Evolutionary conservation across 2,329 filamentous ascomycete species (phyloP).

Genomic region (Penicillium vulpinum): DNA sequence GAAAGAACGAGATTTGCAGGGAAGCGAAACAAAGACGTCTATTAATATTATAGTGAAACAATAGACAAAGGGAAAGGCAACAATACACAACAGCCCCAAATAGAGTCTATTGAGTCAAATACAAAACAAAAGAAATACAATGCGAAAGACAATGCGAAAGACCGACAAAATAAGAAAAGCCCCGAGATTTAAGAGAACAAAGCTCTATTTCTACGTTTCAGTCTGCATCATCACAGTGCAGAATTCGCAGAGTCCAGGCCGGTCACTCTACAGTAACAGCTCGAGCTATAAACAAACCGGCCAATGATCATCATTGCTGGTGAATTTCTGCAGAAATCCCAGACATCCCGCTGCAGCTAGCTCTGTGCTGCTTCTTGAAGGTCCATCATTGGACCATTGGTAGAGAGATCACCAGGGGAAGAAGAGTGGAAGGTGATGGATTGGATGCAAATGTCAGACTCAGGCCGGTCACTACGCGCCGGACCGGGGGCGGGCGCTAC

Average conservation of each 20-base stretch:
- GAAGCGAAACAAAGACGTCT: conserved; percentile 9
- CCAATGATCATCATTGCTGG: conserved; percentile 14
- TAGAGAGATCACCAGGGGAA: conserved; percentile 13
- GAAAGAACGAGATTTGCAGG: background rate
- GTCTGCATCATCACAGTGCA: conserved; percentile 4
- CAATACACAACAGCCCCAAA: background rate
- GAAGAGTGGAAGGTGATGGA: background rate
- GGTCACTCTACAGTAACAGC: background rate
- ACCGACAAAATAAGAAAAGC: background rate
- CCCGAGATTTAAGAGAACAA: conserved; percentile 3
- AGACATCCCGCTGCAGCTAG: conserved; percentile 17
- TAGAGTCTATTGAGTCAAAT: conserved; percentile 2
- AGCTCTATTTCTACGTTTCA: conserved; percentile 13
- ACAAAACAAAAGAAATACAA: conserved; percentile 1
- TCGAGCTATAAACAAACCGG: conserved; percentile 4
- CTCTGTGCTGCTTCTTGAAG: background rate
- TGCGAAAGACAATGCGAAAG: background rate
- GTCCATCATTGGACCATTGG: conserved; percentile 7
- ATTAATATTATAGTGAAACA: conserved; percentile 22
- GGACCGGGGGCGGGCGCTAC: conserved; percentile 20
- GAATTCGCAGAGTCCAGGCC: conserved; percentile 1
- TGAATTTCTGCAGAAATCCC: conserved; percentile 17
- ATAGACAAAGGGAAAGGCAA: conserved; percentile 24
- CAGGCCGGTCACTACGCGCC: conserved; percentile 20
- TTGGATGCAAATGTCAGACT: conserved; percentile 11